These are phyloP conservation scores for Ophiostoma tasmaniense DNA, from an alignment of 2,329 filamentous ascomycete genomes.

Conservation along the genomic window DNA sequence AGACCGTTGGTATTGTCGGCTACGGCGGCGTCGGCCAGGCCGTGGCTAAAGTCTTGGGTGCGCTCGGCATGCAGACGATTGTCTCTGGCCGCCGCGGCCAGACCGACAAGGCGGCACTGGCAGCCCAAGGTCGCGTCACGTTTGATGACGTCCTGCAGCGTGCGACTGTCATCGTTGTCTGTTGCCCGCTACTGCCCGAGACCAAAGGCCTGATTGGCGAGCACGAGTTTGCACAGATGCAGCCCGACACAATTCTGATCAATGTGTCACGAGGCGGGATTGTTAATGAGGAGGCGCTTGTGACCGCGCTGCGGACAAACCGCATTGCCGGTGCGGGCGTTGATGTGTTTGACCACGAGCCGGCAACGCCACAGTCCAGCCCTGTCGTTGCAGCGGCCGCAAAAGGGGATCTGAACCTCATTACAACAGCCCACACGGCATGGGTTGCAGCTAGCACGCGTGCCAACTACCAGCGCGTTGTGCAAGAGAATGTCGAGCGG, in stretches of 20 bases:
- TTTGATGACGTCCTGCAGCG: slow-evolving; percentile 23
- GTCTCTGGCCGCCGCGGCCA: slow-evolving; percentile 18
- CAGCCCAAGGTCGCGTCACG: slow-evolving; percentile 13
- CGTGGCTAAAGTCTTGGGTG: slow-evolving; percentile 25
- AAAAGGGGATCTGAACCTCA: slow-evolving; percentile 18
- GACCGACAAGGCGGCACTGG: slow-evolving; percentile 13
- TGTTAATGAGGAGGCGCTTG: slow-evolving; percentile 29
- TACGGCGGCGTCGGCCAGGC: slow-evolving; percentile 29
- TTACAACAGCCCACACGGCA: slow-evolving; percentile 21
- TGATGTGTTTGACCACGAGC: slow-evolving; percentile 31
- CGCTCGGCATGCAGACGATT: slow-evolving; percentile 29
- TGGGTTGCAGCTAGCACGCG: slow-evolving; percentile 21
- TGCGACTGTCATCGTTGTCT: slow-evolving; percentile 28
- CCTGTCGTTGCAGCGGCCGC: slow-evolving; percentile 17
- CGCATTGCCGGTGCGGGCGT: slow-evolving; percentile 29
- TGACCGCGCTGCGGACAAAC: slow-evolving; percentile 27
- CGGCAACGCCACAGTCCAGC: slow-evolving; percentile 22
- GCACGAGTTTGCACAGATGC: slow-evolving; percentile 21
- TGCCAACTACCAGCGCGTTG: slow-evolving; percentile 19
- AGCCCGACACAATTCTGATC: slow-evolving; percentile 26
- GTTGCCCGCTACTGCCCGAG: slow-evolving; percentile 27
- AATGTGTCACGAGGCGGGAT: slow-evolving; percentile 30
- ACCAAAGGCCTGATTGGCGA: slow-evolving; percentile 25
- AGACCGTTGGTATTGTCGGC: slow-evolving; percentile 28
- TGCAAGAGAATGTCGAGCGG: slow-evolving; percentile 19